Evolutionary conservation across 352 stramenopile species (phyloP), one percentile per base, ranked within the genome.

Genomic region (Pythium sp.): DNA sequence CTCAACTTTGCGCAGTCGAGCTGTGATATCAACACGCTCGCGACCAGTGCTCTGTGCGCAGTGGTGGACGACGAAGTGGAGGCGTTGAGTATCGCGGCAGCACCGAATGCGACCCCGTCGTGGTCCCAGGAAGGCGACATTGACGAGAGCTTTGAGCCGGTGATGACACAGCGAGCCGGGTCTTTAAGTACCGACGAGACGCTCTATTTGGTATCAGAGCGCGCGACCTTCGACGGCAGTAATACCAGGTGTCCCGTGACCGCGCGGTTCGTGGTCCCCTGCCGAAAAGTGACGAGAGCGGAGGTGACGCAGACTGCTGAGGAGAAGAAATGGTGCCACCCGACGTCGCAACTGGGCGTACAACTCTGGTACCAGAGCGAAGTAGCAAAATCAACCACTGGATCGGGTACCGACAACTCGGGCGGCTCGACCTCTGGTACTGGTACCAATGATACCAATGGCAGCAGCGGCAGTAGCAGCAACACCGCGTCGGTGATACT

Each of bases 121-220:
- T 82, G 72, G 75, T 65, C 75, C 5, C 56, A 70, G 58, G 70
- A 81, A 51, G 71, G 72, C 64, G 58, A 75, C 54, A 67, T 84
- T 24, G 74, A 80, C 58, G 58, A 34, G 0, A 72, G 5, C 2
- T 84, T 81, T 47, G 71, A 81, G n/a, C 70, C 75, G 43, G 72
- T 77, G 65, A 15, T 84, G 34, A 74, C 70, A 11, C 49, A 69
- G 65, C 72, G 46, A 18, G n/a, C 51, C 5, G 49, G 62, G 8
- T 3, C 41, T n/a, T 22, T 11, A 11, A 49, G 26, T 7, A 53
- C 57, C 14, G 59, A 66, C 11, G 62, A 41, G 8, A 69, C 62
- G 20, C 20, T 82, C 7, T 78, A 66, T 57, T 41, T 82, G 47
- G 30, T 84, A n/a, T 56, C 72, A 1, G 68, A 74, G 65, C 65